phyloP scores from a whole-genome alignment of 1,284 basidiomycete species.

The Austroboletus niveus region DNA sequence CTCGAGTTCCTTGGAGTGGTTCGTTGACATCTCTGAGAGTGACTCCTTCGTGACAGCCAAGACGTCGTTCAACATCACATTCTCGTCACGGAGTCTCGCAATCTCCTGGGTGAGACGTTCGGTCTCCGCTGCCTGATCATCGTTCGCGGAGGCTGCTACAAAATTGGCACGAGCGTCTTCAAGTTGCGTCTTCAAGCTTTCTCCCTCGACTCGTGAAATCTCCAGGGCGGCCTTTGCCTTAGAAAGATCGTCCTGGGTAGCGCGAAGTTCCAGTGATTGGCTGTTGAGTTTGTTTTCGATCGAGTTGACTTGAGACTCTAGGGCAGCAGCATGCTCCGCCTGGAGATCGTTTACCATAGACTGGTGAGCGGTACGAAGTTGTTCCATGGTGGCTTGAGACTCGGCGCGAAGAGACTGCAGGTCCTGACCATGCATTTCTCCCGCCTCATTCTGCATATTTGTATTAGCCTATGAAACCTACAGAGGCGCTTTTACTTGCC shows the following conservation, averaged over 20 bases:
- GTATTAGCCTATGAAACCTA: constrained; percentile 4
- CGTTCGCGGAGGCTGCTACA: constrained; percentile 39
- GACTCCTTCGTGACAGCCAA: constrained; percentile 66
- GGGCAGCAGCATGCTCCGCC: constrained; percentile 54
- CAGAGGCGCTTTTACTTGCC: constrained; percentile 38
- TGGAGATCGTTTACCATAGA: constrained; percentile 58
- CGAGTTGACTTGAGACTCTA: constrained; percentile 55
- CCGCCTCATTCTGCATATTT: constrained; percentile 58
- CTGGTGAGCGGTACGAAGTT: constrained; percentile 62
- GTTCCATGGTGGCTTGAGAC: constrained; percentile 63
- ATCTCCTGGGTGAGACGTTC: constrained; percentile 58
- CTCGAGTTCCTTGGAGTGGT: constrained; percentile 69
- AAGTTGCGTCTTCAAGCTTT: constrained; percentile 56
- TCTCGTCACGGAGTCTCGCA: constrained; percentile 41
- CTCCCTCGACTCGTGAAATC: constrained; percentile 51
- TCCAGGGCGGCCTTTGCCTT: constrained; percentile 66
- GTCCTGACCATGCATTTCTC: constrained; percentile 63
- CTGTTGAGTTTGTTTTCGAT: constrained; percentile 65
- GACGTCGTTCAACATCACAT: constrained; percentile 55
- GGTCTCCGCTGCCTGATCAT: constrained; percentile 53
- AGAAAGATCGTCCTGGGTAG: constrained; percentile 74
- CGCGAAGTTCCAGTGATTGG: constrained; percentile 69
- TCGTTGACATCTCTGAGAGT: constrained; percentile 63
- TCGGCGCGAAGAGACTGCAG: constrained; percentile 65
- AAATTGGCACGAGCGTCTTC: constrained; percentile 53